Evolutionary conservation across 1,284 basidiomycete genomes (phyloP), one percentile per base, ranked within the genome.

Genomic region (Leccinum solheimii): DNA sequence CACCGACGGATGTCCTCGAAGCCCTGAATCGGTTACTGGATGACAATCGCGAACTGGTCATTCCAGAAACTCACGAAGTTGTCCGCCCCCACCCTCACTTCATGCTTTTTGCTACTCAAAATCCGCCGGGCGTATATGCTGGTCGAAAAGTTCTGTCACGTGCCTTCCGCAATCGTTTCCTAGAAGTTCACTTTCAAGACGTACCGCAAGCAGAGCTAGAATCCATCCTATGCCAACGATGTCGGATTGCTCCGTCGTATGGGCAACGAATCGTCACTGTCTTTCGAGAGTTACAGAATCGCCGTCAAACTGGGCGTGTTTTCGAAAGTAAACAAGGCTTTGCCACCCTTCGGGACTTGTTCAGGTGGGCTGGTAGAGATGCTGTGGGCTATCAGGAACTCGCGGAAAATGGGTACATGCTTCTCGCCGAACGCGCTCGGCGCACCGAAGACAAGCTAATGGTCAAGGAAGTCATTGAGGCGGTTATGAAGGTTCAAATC

Each of bases 311-410:
- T 0, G 86, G 91, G 40, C 86, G 97, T 21, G 92, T 99, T 48
- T 99, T 99, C 73, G 97, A 99, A 78, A 97, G 95, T 69, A 98
- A 97, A 76, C 91, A 97, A 53, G 93, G 95, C 1, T 99, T 98
- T 72, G 97, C 94, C 0, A 99, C 97, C 1, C 83, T 99, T 10
- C 92, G 97, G 63, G 97, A 99, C 75, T 81, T 99, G 11, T 99
- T 99, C 79, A 87, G 97, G 36, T 99, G 97, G 97, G 97, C 96
- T 3, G 89, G 89, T 14, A 83, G 97, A 62, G 91, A 92, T 62
- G 92, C 95, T 1, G 81, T 94, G 49, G 88, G 91, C 6, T 95
- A 97, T 72, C 90, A 98, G 71, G 90, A 97, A 72, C 81, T 99
- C 52, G 97, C 97, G 0, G 90, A 97, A 67, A 95, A 98, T 67